Conservation (phyloP, 2,329 filamentous ascomycete species). For the Cercospora sp. region DNA sequence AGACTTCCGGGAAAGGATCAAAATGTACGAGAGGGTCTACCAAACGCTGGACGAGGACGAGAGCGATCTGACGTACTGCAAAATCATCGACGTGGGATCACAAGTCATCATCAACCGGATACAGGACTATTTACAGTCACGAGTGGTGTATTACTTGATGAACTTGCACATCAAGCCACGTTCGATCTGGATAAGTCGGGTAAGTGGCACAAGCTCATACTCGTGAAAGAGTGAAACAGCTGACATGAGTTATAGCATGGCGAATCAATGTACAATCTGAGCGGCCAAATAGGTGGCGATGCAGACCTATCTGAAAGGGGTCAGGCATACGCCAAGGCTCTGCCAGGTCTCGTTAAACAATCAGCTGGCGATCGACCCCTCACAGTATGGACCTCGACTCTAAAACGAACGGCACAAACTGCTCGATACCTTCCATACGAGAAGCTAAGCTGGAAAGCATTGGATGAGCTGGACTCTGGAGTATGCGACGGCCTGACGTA, state of each 20-base stretch:
- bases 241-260: slow-evolving; percentile 65
- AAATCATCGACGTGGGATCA: slow-evolving; percentile 93
- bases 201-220: slow-evolving; percentile 20
- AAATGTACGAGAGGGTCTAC: slow-evolving; percentile 97
- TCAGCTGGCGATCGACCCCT: slow-evolving; percentile 77
- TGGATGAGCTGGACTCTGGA: slow-evolving; percentile 94
- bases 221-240: neutral
- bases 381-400: slow-evolving; percentile 73
- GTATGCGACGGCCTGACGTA: slow-evolving; percentile 97
- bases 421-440: slow-evolving; percentile 86
- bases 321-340: slow-evolving; percentile 78
- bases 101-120: slow-evolving; percentile 98
- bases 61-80: slow-evolving; percentile 86
- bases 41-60: slow-evolving; percentile 90
- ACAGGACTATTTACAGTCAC: slow-evolving; percentile 92
- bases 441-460: slow-evolving; percentile 96
- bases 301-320: slow-evolving; percentile 82
- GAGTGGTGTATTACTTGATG: slow-evolving; percentile 97
- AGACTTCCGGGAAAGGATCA: slow-evolving; percentile 91
- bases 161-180: slow-evolving; percentile 96
- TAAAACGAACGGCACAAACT: slow-evolving; percentile 86
- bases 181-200: slow-evolving; percentile 90
- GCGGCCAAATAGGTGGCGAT: slow-evolving; percentile 90
- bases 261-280: slow-evolving; percentile 88
- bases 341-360: slow-evolving; percentile 80